Percentiles rank a stretch among this genome's conserved stretches.
Conservation (phyloP, 257 asterid species). For the Verbena officinalis region DNA sequence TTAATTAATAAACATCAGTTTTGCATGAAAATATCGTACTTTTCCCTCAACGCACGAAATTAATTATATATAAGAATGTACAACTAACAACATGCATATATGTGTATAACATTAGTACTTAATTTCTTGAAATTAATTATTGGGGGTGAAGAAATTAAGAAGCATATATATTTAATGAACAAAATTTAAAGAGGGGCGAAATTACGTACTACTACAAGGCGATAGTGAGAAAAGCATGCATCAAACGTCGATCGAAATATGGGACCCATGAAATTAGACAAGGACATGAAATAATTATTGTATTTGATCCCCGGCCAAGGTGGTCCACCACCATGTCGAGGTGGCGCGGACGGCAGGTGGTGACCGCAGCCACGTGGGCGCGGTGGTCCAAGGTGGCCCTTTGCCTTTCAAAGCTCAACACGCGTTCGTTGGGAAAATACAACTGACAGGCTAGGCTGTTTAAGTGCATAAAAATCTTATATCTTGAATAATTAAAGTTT, state of each 20-base stretch:
- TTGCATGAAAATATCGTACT: too few species aligned
- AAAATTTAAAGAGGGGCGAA: neutral
- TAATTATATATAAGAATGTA: neutral
- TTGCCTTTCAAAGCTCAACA: slow-evolving; percentile 24
- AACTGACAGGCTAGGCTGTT: slow-evolving; percentile 42
- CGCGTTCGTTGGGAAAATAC: slow-evolving; percentile 33
- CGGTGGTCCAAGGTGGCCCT: slow-evolving; percentile 62
- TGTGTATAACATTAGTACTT: neutral
- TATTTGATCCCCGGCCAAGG: slow-evolving; percentile 28
- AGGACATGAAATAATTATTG: slow-evolving; percentile 52
- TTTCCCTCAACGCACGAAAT: neutral
- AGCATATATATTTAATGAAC: neutral
- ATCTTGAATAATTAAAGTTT: neutral
- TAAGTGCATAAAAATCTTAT: slow-evolving; percentile 4
- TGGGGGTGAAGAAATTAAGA: neutral
- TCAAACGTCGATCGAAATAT: slow-evolving; percentile 13
- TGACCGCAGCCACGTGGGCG: slow-evolving; percentile 70
- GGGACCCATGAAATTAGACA: slow-evolving; percentile 49
- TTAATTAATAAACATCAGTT: too few species aligned
- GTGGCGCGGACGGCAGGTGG: slow-evolving; percentile 64
- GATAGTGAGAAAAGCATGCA: slow-evolving; percentile 5
- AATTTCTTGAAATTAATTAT: neutral
- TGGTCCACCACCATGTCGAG: slow-evolving; percentile 53
- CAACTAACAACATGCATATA: too few species aligned
- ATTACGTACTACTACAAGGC: too few species aligned